These are phyloP conservation scores for Fusarium pseudoanthophilum DNA, from an alignment of 2,329 filamentous ascomycete genomes.

Conservation along the genomic window DNA sequence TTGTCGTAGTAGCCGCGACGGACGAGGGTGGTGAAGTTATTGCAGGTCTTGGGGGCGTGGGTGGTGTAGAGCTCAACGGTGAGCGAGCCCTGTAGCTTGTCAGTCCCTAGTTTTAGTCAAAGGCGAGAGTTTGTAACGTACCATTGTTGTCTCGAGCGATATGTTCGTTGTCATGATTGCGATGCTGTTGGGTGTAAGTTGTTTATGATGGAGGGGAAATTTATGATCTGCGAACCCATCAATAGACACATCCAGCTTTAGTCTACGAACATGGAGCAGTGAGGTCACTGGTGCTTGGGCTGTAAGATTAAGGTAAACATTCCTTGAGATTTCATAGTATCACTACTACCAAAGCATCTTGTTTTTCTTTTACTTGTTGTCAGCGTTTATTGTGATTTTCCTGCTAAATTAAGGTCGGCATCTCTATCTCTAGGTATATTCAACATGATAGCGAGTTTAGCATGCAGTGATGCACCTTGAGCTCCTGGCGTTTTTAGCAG, in stretches of 20 bases:
- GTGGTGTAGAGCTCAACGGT: constrained; percentile 88
- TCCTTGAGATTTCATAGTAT: background rate
- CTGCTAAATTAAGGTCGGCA: background rate
- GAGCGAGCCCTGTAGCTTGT: constrained; percentile 74
- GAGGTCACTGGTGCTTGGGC: background rate
- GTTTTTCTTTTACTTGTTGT: background rate
- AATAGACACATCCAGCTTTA: background rate
- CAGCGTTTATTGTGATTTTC: background rate
- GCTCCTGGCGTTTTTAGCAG: background rate
- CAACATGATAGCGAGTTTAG: background rate
- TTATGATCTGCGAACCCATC: background rate
- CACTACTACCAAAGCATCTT: background rate
- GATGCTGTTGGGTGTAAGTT: background rate
- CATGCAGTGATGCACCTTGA: background rate
- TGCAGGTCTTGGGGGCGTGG: constrained; percentile 90
- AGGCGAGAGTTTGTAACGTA: constrained; percentile 50
- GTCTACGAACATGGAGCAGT: background rate
- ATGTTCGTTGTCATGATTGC: constrained; percentile 79
- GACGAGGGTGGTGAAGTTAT: constrained; percentile 85
- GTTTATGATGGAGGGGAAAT: constrained; percentile 22
- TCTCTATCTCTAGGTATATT: background rate
- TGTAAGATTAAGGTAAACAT: background rate
- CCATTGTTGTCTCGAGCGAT: constrained; percentile 86
- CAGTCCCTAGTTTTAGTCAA: background rate
- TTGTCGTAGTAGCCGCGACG: constrained; percentile 87